phyloP scores from a whole-genome alignment of 202 grass and related monocot species.

The Bolboschoenoplectus hybrid region DNA sequence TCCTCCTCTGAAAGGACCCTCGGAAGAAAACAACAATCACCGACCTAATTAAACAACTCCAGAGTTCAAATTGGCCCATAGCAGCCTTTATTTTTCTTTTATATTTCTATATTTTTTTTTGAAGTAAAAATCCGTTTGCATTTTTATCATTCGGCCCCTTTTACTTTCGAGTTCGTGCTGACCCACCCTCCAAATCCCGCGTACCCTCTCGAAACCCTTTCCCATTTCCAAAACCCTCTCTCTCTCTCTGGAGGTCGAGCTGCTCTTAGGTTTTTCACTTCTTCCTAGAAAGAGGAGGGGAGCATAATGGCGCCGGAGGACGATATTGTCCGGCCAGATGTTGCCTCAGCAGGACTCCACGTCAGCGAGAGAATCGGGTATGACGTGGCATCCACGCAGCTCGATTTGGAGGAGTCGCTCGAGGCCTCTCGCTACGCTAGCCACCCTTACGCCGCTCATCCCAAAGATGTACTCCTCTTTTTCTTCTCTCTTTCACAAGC shows the following conservation, averaged over 20 bases:
- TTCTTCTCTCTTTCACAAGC: not conserved
- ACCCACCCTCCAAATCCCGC: constrained; percentile 35
- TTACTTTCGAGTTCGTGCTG: constrained; percentile 19
- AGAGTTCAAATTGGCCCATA: not conserved
- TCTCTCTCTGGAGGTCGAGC: not conserved
- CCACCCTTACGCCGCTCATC: constrained; percentile 84
- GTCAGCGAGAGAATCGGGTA: constrained; percentile 81
- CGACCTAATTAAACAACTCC: too few relatives aligned
- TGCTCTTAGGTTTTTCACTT: constrained; percentile 55
- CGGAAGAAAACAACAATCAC: too few relatives aligned
- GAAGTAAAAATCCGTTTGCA: not conserved
- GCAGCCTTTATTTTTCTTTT: not conserved
- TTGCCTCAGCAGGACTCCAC: constrained; percentile 82
- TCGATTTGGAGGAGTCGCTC: constrained; percentile 89
- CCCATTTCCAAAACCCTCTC: constrained; percentile 27
- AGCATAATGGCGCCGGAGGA: constrained; percentile 77
- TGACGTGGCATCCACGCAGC: constrained; percentile 62
- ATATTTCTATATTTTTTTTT: too few relatives aligned
- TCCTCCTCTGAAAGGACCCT: too few relatives aligned
- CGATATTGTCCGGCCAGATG: constrained; percentile 80
- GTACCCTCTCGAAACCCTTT: not conserved
- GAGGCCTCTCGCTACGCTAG: constrained; percentile 96
- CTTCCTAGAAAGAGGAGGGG: constrained; percentile 23
- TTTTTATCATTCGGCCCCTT: constrained; percentile 12
- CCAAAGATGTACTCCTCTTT: constrained; percentile 71